These are phyloP conservation scores for Umbilicus rupestris DNA, from an alignment of 164 flowering plant species.

Conservation along the genomic window DNA sequence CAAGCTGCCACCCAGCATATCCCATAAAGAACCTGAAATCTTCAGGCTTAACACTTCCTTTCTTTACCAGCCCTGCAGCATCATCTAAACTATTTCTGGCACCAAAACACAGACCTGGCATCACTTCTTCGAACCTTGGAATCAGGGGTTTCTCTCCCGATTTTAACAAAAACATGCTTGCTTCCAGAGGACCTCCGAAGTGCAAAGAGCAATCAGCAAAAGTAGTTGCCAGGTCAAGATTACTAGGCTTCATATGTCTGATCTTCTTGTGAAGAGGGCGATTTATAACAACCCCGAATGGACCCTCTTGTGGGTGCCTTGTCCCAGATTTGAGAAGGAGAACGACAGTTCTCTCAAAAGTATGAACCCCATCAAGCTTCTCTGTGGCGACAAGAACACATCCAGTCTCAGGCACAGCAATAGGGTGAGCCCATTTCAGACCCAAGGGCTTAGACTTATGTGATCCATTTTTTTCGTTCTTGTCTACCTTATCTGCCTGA, in stretches of 20 bases:
- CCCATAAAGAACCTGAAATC: slow-evolving; percentile 90
- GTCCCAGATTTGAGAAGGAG: slow-evolving; percentile 78
- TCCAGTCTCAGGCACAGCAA: slow-evolving; percentile 75
- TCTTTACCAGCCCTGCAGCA: slow-evolving; percentile 62
- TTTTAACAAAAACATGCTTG: slow-evolving; percentile 71
- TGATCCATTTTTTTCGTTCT: slow-evolving; percentile 21
- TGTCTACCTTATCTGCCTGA: slow-evolving; percentile 40
- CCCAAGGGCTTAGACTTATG: slow-evolving; percentile 46
- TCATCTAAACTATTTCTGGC: slow-evolving; percentile 61
- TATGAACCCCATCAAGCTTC: slow-evolving; percentile 65
- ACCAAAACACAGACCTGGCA: slow-evolving; percentile 81
- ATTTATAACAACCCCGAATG: slow-evolving; percentile 79
- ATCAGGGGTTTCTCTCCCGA: slow-evolving; percentile 30
- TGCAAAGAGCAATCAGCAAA: slow-evolving; percentile 76
- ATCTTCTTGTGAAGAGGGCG: slow-evolving; percentile 80
- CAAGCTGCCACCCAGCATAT: slow-evolving; percentile 89
- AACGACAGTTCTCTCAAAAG: slow-evolving; percentile 41
- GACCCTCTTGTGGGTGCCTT: slow-evolving; percentile 69
- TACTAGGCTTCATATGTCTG: slow-evolving; percentile 70
- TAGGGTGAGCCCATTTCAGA: slow-evolving; percentile 93
- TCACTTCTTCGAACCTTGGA: slow-evolving; percentile 66
- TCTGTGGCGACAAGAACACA: slow-evolving; percentile 91
- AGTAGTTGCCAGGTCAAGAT: slow-evolving; percentile 56
- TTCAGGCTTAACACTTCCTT: slow-evolving; percentile 55
- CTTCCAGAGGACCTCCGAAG: slow-evolving; percentile 89